Evolutionary conservation across 2,329 filamentous ascomycete species (phyloP), one percentile per base, ranked within the genome.

Genomic region (Monilinia fructicola): DNA sequence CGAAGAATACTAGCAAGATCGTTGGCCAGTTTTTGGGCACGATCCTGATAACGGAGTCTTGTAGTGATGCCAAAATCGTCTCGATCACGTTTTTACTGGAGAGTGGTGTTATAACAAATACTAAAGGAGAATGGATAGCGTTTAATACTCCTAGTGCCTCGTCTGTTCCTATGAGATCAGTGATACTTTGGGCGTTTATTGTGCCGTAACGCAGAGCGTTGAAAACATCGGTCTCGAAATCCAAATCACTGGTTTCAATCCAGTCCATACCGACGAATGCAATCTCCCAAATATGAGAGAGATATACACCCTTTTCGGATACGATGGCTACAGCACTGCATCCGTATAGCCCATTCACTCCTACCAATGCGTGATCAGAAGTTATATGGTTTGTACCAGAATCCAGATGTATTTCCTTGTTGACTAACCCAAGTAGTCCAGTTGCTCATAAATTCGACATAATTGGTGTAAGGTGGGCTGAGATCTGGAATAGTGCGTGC

Each of bases 11-110:
- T 10, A 6, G 18, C 12, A 3, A 58, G 3, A 40, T 42, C 18
- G 4, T 26, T 42, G 21, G 54, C 54, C 21, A 58, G 54, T 16
- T n/a, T 44, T 28, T 58, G 54, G 18, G 54, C 54, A n/a, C 54
- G 54, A 5, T n/a, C 54, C 18, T 58, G 21, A 40, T 40, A 58
- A 35, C 5, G 31, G 3, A 11, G 21, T 21, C 44, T 23, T 10
- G 5, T 55, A 14, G 7, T 12, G 10, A 21, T 35, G 4, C 11
- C 28, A 18, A 35, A n/a, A 9, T 14, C 12, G 6, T 35, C 28
- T 28, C 53, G 7, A 12, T 58, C 31, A 38, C 10, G n/a, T 18
- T 46, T 18, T 7, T 14, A n/a, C n/a, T 44, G 40, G 4, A 28
- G n/a, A 2, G 23, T 44, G 40, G 54, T 4, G 54, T 44, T 18